Evolutionary conservation across 2,329 filamentous ascomycete species (phyloP).

Genomic region (Alternaria sp.): DNA sequence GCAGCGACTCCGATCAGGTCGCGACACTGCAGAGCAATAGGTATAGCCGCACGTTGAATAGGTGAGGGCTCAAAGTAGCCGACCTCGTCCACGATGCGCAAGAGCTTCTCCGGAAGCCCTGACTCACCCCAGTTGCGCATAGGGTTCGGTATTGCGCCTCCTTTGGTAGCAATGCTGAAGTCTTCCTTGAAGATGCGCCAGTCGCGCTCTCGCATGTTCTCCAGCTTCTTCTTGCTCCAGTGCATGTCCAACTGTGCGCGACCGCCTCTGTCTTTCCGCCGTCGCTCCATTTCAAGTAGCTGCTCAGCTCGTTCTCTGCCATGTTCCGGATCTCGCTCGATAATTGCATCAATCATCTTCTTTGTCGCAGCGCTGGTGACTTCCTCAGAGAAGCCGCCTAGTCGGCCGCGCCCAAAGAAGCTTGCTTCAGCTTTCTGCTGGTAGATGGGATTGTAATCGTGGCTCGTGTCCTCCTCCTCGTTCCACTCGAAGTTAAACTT

Average conservation of each 20-base stretch:
- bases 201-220: conserved; percentile 95
- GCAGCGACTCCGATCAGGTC: conserved; percentile 98
- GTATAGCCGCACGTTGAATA: conserved; percentile 93
- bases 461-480: conserved; percentile 87
- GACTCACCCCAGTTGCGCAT: conserved; percentile 96
- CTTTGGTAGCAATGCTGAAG: conserved; percentile 95
- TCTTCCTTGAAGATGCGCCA: conserved; percentile 99
- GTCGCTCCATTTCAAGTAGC: conserved; percentile 83
- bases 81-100: conserved; percentile 81
- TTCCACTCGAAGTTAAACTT: conserved; percentile 99
- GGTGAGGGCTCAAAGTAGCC: conserved; percentile 92
- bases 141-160: conserved; percentile 88
- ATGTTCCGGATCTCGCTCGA: conserved; percentile 75
- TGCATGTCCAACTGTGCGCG: conserved; percentile 85
- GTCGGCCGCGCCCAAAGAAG: conserved; percentile 71
- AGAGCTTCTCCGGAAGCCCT: conserved; percentile 73
- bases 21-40: conserved; percentile 87
- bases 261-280: conserved; percentile 72
- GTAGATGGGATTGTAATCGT: conserved; percentile 82
- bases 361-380: conserved; percentile 58
- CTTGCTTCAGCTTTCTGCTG: conserved; percentile 69
- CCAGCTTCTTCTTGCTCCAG: conserved; percentile 91
- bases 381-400: conserved; percentile 71
- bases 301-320: conserved; percentile 78
- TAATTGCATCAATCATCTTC: conserved; percentile 71